Evolutionary conservation across 495 filamentous ascomycete species (phyloP), one percentile per base, ranked within the genome.

Genomic region (Talaromyces nanjingensis): DNA sequence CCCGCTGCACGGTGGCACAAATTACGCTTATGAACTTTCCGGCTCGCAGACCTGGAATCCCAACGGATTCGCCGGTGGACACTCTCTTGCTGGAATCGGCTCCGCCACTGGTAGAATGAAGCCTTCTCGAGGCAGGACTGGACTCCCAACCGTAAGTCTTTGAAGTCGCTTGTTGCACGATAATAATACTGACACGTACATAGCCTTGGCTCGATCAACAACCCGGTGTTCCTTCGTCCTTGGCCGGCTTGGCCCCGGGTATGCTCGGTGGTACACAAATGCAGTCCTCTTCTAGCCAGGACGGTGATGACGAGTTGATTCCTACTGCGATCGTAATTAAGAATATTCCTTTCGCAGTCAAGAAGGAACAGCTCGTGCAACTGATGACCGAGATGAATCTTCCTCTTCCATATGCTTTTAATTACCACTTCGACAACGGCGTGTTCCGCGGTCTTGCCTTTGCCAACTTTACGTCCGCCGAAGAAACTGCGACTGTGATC

Each of bases 251-350:
- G 59, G 84, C 81, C 53, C 81, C 81, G 64, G 77, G 79, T 39
- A 74, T 81, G 12, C 74, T 86, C 29, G 79, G 80, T 47, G 73
- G 74, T 65, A 76, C 74, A 33, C 80, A 80, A 11, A 81, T 87
- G 73, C 76, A 79, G 64, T 68, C 81, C 56, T 75, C 79, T 20
- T 78, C 81, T 56, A 74, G 74, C 33, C 79, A 83, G 11, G 86
- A 88, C 39, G 75, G 74, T 18, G 89, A 87, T 65, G 91, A 90
- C 64, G 93, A 97, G 77, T 83, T 98, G 65, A 98, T 98, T 64
- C 94, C 94, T 16, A 98, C 94, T 2, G 94, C 94, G 37, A 98
- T 98, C 66, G 94, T 98, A 58, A 98, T 98, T 79, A 98, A 98
- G 79, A 98, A 98, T 70, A 98, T 98, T 57, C 94, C 96, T 2